Conservation (phyloP, 495 filamentous ascomycete species). For the Xanthoparmelia taractica region DNA sequence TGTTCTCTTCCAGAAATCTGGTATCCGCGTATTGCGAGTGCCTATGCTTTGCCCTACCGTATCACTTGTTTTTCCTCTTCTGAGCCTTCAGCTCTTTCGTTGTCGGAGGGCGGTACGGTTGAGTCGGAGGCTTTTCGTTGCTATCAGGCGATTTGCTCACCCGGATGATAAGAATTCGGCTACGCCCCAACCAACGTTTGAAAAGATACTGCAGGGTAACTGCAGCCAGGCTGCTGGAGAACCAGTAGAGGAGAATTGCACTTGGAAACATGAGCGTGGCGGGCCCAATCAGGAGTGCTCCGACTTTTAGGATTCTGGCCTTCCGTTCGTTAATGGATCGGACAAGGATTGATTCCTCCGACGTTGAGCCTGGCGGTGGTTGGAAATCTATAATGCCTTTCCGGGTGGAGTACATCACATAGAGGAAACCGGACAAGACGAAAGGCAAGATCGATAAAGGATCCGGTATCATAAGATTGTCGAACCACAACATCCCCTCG, state of each 20-base stretch:
- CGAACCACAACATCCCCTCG: constrained; percentile 80
- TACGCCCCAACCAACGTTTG: no score
- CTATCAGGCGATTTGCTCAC: neutral
- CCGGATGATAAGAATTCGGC: neutral
- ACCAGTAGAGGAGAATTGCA: constrained; percentile 68
- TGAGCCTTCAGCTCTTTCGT: constrained; percentile 3
- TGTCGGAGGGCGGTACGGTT: constrained; percentile 6
- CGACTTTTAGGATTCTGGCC: constrained; percentile 31
- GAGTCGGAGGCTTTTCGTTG: neutral
- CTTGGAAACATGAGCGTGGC: constrained; percentile 46
- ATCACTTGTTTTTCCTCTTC: constrained; percentile 3
- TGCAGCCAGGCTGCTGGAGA: constrained; percentile 39
- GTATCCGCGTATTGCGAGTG: neutral
- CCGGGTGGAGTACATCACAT: constrained; percentile 36
- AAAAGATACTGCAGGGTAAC: neutral
- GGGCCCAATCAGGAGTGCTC: constrained; percentile 40
- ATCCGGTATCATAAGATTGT: constrained; percentile 64
- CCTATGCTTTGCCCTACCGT: neutral
- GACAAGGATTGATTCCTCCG: constrained; percentile 19
- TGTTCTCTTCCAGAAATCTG: no score
- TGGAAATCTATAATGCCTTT: constrained; percentile 11
- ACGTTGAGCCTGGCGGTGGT: constrained; percentile 16
- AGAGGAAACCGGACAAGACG: constrained; percentile 43
- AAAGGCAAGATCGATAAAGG: constrained; percentile 59
- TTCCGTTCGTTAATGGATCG: neutral